Evolutionary conservation across 768 basidiomycete genomes (phyloP).

Genomic region (Mycena floridula): DNA sequence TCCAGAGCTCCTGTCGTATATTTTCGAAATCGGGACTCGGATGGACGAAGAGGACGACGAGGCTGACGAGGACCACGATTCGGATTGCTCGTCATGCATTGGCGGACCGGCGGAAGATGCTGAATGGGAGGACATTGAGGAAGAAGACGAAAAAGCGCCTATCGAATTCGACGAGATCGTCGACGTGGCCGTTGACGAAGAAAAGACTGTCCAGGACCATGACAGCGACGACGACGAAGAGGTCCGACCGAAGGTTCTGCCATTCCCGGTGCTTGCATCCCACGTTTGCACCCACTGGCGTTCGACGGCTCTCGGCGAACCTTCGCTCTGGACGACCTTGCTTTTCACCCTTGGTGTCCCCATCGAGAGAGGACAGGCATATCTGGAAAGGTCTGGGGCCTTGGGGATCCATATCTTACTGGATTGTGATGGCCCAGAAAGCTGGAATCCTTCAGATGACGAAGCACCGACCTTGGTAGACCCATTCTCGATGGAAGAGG

Average conservation of each 20-base stretch:
- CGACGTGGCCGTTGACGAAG: slow-evolving; percentile 16
- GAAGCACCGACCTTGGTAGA: not conserved
- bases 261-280: slow-evolving; percentile 30
- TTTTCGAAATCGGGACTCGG: slow-evolving; percentile 42
- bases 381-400: slow-evolving; percentile 23
- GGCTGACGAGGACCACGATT: slow-evolving; percentile 26
- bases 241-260: slow-evolving; percentile 14
- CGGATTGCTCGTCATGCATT: slow-evolving; percentile 13
- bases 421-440: slow-evolving; percentile 3
- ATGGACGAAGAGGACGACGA: slow-evolving; percentile 26
- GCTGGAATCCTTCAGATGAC: not conserved
- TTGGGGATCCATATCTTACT: slow-evolving; percentile 24
- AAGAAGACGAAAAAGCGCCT: slow-evolving; percentile 22
- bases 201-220: slow-evolving; percentile 15
- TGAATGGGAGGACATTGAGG: slow-evolving; percentile 26
- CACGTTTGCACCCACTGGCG: slow-evolving; percentile 41
- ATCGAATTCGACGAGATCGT: slow-evolving; percentile 15
- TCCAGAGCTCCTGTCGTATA: slow-evolving; percentile 48
- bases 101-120: slow-evolving; percentile 1
- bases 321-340: slow-evolving; percentile 34
- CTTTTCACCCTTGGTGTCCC: slow-evolving; percentile 22
- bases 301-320: slow-evolving; percentile 25
- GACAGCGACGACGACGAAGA: slow-evolving; percentile 12
- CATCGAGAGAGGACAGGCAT: slow-evolving; percentile 15
- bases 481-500: not conserved